A percentile compares a stretch with the other conserved stretches of the same genome.
These are phyloP conservation scores for Phlebopus sp. DNA, from an alignment of 1,284 basidiomycete genomes.

Conservation along the genomic window DNA sequence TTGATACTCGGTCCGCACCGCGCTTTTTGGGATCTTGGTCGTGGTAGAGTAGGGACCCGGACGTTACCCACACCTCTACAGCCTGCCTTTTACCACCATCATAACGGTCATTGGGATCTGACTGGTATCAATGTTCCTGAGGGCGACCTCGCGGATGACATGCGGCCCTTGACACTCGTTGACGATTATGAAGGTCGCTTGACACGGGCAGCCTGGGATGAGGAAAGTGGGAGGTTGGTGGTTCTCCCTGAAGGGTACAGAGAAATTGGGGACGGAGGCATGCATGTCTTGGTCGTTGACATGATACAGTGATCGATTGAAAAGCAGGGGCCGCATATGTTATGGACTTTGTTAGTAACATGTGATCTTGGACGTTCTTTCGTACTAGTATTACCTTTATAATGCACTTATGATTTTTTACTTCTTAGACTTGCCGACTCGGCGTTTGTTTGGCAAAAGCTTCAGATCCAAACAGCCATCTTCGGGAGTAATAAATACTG, in stretches of 20 bases:
- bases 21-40: constrained; percentile 17
- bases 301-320: background rate
- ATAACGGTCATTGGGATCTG: constrained; percentile 7
- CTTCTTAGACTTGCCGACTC: no score
- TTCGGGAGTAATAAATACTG: constrained; percentile 2
- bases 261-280: background rate
- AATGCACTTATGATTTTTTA: background rate
- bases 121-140: constrained; percentile 7
- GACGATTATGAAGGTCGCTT: background rate
- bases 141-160: constrained; percentile 8
- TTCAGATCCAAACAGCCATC: constrained; percentile 26
- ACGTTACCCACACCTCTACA: constrained; percentile 6
- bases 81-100: constrained; percentile 6
- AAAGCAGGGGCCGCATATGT: background rate
- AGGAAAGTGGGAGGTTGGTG: constrained; percentile 15
- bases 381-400: background rate
- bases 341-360: no score
- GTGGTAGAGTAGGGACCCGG: constrained; percentile 11
- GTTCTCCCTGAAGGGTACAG: constrained; percentile 2
- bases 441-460: constrained; percentile 20
- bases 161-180: constrained; percentile 2
- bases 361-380: background rate
- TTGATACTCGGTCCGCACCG: constrained; percentile 14
- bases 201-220: constrained; percentile 12
- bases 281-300: background rate